phyloP scores from a whole-genome alignment of 2,329 filamentous ascomycete species.

The Pseudogymnoascus sp. region DNA sequence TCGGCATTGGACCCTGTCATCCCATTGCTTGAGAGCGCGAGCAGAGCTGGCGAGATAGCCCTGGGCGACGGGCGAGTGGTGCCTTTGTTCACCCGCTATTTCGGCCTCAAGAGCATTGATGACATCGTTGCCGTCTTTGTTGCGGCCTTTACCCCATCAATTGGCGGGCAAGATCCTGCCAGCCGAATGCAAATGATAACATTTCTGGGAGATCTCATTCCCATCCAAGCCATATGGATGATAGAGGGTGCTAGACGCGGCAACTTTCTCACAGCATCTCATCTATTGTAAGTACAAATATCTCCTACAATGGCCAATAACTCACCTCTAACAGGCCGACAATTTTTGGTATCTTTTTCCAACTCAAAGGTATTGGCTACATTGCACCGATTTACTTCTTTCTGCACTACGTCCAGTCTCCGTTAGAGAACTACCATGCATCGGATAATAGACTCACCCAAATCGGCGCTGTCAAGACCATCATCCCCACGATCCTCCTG shows the following conservation, averaged over 20 bases:
- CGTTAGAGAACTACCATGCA: conserved; percentile 28
- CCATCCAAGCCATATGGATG: conserved; percentile 26
- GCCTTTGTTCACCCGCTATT: conserved; percentile 16
- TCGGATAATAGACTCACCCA: conserved; percentile 29
- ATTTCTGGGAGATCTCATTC: conserved; percentile 24
- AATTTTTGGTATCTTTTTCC: conserved; percentile 24
- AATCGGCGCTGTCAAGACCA: conserved; percentile 23
- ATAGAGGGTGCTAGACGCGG: conserved; percentile 26
- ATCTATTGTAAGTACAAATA: conserved; percentile 18
- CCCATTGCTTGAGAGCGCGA: conserved; percentile 17
- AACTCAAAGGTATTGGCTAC: conserved; percentile 27
- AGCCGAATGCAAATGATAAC: conserved; percentile 20
- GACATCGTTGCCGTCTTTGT: conserved; percentile 18
- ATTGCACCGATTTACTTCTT: conserved; percentile 32
- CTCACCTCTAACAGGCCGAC: conserved; percentile 19
- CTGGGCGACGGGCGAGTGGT: conserved; percentile 11
- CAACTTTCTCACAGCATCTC: conserved; percentile 24
- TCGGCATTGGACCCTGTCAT: conserved; percentile 14
- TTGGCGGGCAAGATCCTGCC: conserved; percentile 17
- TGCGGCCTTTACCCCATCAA: conserved; percentile 19
- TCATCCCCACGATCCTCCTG: conserved; percentile 26
- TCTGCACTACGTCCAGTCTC: conserved; percentile 30
- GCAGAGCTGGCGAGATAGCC: conserved; percentile 10
- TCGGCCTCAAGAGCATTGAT: conserved; percentile 18
- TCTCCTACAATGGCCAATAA: not conserved